Conservation (phyloP, 257 asterid genomes). For the Linderniella brevidens region DNA sequence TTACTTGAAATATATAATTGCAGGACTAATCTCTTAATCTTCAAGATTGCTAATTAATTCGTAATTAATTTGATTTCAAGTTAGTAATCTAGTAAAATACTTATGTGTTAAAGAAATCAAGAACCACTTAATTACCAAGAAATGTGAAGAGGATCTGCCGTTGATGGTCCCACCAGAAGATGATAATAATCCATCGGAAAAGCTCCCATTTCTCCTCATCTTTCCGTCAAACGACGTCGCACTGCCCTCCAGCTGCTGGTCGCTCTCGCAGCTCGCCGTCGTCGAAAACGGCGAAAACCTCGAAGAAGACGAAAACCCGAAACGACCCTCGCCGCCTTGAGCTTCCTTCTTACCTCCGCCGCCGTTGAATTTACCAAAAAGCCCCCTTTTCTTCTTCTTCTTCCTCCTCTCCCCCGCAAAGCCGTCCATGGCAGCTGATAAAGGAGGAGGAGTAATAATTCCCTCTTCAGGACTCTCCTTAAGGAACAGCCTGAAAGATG, state of each 20-base stretch:
- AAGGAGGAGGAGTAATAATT: slow-evolving; percentile 26
- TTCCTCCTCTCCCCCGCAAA: neutral
- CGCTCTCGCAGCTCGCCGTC: slow-evolving; percentile 1
- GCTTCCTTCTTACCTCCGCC: slow-evolving; percentile 9
- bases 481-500: slow-evolving; percentile 32
- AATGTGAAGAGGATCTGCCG: too few species aligned
- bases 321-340: slow-evolving; percentile 15
- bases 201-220: slow-evolving; percentile 35
- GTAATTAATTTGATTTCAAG: too few species aligned
- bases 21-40: too few species aligned
- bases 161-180: too few species aligned
- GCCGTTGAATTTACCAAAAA: slow-evolving; percentile 7
- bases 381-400: neutral
- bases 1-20: too few species aligned
- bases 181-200: slow-evolving; percentile 12
- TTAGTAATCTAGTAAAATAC: too few species aligned
- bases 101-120: too few species aligned
- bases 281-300: neutral
- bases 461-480: slow-evolving; percentile 1
- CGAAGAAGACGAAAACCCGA: slow-evolving; percentile 30
- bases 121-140: too few species aligned
- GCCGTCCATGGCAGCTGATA: slow-evolving; percentile 8
- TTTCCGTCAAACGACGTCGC: slow-evolving; percentile 3
- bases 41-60: too few species aligned
- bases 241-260: neutral